These are phyloP conservation scores for Orbilia quercus DNA, from an alignment of 2,329 filamentous ascomycete genomes.

Conservation along the genomic window DNA sequence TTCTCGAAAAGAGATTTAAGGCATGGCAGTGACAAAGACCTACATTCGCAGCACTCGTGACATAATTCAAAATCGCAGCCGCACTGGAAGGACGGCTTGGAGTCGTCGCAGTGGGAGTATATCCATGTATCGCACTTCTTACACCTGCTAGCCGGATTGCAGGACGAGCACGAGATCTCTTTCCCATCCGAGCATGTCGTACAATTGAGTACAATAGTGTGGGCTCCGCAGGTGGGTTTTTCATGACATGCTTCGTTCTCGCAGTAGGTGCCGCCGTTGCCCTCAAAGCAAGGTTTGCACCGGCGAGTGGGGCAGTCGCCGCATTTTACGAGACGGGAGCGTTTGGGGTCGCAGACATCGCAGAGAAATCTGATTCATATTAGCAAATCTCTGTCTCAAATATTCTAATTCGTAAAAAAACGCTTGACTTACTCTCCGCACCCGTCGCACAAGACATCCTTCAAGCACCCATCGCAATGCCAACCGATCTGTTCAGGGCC, in stretches of 20 bases:
- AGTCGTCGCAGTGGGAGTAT: conserved; percentile 41
- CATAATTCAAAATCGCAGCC: conserved; percentile 44
- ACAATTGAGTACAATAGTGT: conserved; percentile 37
- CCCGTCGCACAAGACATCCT: conserved; percentile 51
- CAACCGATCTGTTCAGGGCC: conserved; percentile 47
- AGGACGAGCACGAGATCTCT: conserved; percentile 49
- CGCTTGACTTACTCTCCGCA: conserved; percentile 43
- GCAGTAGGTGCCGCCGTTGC: conserved; percentile 43
- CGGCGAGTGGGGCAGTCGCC: conserved; percentile 42
- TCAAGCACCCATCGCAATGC: conserved; percentile 47
- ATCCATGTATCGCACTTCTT: conserved; percentile 49
- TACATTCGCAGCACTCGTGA: conserved; percentile 44
- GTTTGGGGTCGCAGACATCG: conserved; percentile 47
- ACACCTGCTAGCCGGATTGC: conserved; percentile 45
- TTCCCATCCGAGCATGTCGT: conserved; percentile 34
- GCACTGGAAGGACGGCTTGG: conserved; percentile 37
- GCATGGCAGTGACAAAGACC: no score
- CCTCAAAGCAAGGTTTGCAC: conserved; percentile 41
- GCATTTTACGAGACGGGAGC: conserved; percentile 36
- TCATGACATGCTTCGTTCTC: conserved; percentile 20
- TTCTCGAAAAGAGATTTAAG: no score
- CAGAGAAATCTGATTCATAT: conserved; percentile 34
- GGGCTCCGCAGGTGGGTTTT: conserved; percentile 37
- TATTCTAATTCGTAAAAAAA: not conserved
- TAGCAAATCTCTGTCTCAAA: not conserved